Conservation (phyloP, 768 basidiomycete species). For the Leccinum incarnatum region DNA sequence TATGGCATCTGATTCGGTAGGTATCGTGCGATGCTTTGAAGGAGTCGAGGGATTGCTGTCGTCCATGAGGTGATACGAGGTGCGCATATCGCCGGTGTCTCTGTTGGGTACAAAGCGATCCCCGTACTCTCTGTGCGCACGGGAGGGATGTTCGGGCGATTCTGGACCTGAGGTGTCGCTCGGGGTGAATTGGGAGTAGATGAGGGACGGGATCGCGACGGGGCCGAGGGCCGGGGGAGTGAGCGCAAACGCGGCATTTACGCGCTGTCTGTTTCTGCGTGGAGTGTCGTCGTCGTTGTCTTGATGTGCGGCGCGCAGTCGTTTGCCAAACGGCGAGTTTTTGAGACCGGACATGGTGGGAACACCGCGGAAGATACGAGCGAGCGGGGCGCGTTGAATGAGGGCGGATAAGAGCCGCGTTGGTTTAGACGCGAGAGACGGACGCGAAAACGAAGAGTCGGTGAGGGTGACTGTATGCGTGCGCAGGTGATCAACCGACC, state of each 20-base stretch:
- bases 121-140: slow-evolving; percentile 42
- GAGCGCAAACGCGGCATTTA: slow-evolving; percentile 54
- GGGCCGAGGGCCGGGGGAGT: slow-evolving; percentile 32
- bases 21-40: slow-evolving; percentile 60
- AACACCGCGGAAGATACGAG: background rate
- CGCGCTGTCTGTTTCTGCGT: slow-evolving; percentile 48
- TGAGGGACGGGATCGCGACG: slow-evolving; percentile 54
- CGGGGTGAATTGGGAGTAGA: slow-evolving; percentile 49
- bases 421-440: background rate
- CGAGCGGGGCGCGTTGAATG: background rate
- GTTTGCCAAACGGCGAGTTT: slow-evolving; percentile 83
- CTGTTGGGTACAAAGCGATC: slow-evolving; percentile 66
- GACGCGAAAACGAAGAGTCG: background rate
- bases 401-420: slow-evolving; percentile 1
- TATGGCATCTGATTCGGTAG: slow-evolving; percentile 71
- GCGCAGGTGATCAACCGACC: slow-evolving; percentile 12
- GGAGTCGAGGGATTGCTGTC: slow-evolving; percentile 55
- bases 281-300: slow-evolving; percentile 55
- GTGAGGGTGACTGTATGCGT: slow-evolving; percentile 1
- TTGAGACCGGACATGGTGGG: slow-evolving; percentile 67
- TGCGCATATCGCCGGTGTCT: slow-evolving; percentile 58
- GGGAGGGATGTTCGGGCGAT: slow-evolving; percentile 34
- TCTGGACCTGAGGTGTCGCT: slow-evolving; percentile 49
- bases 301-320: slow-evolving; percentile 69
- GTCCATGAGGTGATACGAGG: slow-evolving; percentile 59